Conservation (phyloP, 1,139 yeast genomes). For the Geotrichum europaeum region DNA sequence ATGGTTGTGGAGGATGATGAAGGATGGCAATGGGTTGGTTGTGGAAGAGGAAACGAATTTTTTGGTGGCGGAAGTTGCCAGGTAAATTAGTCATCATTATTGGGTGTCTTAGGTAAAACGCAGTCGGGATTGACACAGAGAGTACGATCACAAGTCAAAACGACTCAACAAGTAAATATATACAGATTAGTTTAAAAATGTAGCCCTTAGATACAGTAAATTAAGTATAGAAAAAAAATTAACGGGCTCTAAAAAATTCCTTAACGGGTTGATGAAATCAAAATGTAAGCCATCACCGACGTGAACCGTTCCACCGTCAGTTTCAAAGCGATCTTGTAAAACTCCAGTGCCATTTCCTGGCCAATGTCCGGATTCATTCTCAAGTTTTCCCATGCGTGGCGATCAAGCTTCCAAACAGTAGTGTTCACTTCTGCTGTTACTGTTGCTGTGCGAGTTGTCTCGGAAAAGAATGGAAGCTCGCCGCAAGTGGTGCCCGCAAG, state of each 20-base stretch:
- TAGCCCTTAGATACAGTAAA: neutral
- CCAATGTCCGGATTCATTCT: conserved; percentile 41
- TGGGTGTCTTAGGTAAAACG: neutral
- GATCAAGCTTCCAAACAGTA: conserved; percentile 66
- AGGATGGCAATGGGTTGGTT: neutral
- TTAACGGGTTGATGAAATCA: conserved; percentile 25
- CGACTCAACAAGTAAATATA: neutral
- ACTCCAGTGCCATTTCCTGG: conserved; percentile 57
- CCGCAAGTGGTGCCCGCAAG: conserved; percentile 93
- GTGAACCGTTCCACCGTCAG: conserved; percentile 67
- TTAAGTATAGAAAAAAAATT: neutral
- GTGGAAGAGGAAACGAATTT: neutral
- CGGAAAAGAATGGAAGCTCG: conserved; percentile 51
- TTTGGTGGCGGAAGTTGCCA: neutral
- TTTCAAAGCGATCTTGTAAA: conserved; percentile 58
- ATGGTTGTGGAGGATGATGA: neutral
- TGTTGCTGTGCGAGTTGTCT: conserved; percentile 37
- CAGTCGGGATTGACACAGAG: neutral
- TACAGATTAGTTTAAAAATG: neutral
- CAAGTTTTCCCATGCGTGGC: conserved; percentile 42
- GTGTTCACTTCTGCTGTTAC: conserved; percentile 48
- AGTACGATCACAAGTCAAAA: neutral
- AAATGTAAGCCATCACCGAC: conserved; percentile 32
- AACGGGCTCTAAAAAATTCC: neutral
- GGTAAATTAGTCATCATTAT: neutral